Percentiles rank a stretch among this genome's conserved stretches.
These are phyloP conservation scores for Phaseolus lunatus DNA, from an alignment of 306 rosid genomes.

Conservation along the genomic window DNA sequence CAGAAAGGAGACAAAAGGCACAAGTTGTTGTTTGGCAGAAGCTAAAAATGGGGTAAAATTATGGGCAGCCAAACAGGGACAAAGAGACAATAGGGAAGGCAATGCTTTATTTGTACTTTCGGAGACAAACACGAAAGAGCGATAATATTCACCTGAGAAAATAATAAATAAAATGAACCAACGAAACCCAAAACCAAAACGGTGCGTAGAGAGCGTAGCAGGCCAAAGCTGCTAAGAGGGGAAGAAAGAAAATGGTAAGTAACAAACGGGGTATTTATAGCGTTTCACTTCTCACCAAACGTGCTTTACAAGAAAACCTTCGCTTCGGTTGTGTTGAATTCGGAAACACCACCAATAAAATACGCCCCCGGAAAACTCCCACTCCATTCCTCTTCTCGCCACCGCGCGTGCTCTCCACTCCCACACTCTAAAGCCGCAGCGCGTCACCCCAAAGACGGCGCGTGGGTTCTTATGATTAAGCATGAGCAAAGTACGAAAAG, in stretches of 20 bases:
- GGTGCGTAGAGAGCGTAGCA: not conserved
- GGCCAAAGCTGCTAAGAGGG: not conserved
- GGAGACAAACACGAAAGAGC: not conserved
- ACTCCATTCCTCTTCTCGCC: not conserved
- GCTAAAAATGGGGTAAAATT: conserved; percentile 35
- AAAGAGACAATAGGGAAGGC: conserved; percentile 36
- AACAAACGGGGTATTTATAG: conserved; percentile 57
- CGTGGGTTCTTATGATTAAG: conserved; percentile 19
- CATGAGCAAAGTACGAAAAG: not conserved
- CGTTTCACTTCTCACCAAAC: conserved; percentile 42
- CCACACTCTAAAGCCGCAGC: not conserved
- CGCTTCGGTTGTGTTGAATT: conserved; percentile 57
- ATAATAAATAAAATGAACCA: not conserved
- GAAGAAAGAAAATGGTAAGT: not conserved
- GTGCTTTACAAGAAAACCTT: conserved; percentile 52
- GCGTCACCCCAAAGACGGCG: not conserved
- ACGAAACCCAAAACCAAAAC: not conserved
- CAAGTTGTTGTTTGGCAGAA: conserved; percentile 33
- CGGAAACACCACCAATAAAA: conserved; percentile 46
- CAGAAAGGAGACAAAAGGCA: conserved; percentile 22
- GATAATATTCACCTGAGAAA: conserved; percentile 29
- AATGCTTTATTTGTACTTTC: conserved; percentile 32
- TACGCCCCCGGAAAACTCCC: not conserved
- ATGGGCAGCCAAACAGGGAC: conserved; percentile 41
- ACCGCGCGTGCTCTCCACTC: not conserved